These are phyloP conservation scores for Tetraselmis striata DNA, from an alignment of 139 green algal genomes.

Conservation along the genomic window DNA sequence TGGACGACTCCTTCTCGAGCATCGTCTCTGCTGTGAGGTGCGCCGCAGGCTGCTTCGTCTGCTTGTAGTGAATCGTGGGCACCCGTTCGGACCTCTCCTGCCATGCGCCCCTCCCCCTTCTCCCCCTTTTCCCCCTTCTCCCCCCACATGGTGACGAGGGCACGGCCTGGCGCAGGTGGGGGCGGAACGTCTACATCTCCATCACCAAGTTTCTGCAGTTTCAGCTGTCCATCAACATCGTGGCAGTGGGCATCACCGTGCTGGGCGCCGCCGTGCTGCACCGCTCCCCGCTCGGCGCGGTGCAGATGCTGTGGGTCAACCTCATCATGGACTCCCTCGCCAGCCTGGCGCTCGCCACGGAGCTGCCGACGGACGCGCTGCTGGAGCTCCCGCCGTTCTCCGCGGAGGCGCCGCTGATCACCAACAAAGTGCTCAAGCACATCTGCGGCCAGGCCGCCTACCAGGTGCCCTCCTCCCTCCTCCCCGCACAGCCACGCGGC, in stretches of 20 bases:
- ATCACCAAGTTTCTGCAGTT: slow-evolving; percentile 79
- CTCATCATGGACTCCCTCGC: slow-evolving; percentile 87
- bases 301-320: slow-evolving; percentile 86
- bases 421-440: slow-evolving; percentile 44
- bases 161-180: slow-evolving; percentile 65
- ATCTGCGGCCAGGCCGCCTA: slow-evolving; percentile 60
- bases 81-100: too few species aligned
- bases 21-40: slow-evolving; percentile 77
- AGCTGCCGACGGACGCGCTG: slow-evolving; percentile 52
- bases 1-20: slow-evolving; percentile 80
- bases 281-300: slow-evolving; percentile 52
- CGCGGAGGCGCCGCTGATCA: slow-evolving; percentile 35
- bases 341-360: slow-evolving; percentile 70
- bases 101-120: too few species aligned
- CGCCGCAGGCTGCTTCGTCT: too few species aligned
- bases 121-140: too few species aligned
- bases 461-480: too few species aligned
- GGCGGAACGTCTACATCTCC: slow-evolving; percentile 74
- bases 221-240: slow-evolving; percentile 75
- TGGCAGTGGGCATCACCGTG: slow-evolving; percentile 61
- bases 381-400: slow-evolving; percentile 55
- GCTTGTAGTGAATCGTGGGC: too few species aligned
- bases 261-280: slow-evolving; percentile 54
- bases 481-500: too few species aligned
- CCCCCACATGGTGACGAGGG: too few species aligned